Evolutionary conservation across 257 asterid genomes (phyloP).

Genomic region (Solanum rostratum): DNA sequence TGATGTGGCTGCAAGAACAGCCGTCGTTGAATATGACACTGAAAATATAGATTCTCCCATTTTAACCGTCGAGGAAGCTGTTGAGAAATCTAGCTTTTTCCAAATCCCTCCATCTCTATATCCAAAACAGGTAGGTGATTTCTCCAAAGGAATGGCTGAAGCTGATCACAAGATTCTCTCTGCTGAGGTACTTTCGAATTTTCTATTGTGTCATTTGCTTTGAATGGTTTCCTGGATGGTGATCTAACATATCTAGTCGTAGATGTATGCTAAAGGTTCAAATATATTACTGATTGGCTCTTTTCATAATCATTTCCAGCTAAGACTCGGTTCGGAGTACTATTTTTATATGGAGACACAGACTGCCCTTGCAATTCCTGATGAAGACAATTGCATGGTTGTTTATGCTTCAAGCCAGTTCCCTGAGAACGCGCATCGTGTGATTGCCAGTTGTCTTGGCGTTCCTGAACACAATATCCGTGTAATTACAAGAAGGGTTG

Average conservation of each 20-base stretch:
- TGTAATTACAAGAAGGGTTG: conserved; percentile 63
- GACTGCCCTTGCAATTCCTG: conserved; percentile 71
- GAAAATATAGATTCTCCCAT: conserved; percentile 46
- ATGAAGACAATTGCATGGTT: conserved; percentile 73
- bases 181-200: conserved; percentile 30
- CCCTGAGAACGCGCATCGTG: conserved; percentile 44
- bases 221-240: neutral
- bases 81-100: conserved; percentile 38
- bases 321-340: conserved; percentile 55
- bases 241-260: neutral
- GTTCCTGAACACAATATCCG: conserved; percentile 58
- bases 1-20: conserved; percentile 39
- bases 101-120: conserved; percentile 29
- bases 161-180: conserved; percentile 57
- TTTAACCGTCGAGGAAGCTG: conserved; percentile 64
- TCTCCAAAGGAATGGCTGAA: conserved; percentile 64
- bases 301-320: conserved; percentile 22
- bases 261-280: neutral
- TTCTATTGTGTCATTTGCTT: neutral
- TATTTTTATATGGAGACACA: conserved; percentile 71
- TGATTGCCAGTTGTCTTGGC: conserved; percentile 61
- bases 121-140: conserved; percentile 48
- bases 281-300: conserved; percentile 7
- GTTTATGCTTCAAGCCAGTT: conserved; percentile 56
- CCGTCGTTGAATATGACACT: conserved; percentile 37